Evolutionary conservation across 805 yeast genomes (phyloP).

Genomic region (Kazachstania taianensis): DNA sequence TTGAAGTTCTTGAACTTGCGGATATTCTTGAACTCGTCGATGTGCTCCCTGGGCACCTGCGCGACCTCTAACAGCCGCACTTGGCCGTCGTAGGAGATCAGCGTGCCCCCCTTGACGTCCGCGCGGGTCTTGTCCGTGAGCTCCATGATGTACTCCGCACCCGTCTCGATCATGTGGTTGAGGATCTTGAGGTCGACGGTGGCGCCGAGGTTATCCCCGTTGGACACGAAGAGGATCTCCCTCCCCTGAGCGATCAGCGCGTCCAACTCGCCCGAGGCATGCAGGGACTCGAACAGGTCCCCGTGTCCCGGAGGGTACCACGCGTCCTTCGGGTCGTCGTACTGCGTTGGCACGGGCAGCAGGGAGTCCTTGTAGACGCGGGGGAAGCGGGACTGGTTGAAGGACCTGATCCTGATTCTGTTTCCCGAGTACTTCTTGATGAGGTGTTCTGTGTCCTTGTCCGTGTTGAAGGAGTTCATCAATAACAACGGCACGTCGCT

Average conservation of each 20-base stretch:
- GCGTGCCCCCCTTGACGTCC: conserved; percentile 98
- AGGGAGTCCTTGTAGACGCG: conserved; percentile 92
- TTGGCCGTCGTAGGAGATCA: conserved; percentile 89
- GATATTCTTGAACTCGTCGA: conserved; percentile 94
- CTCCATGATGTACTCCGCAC: conserved; percentile 95
- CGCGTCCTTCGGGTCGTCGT: conserved; percentile 62
- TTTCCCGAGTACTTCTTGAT: conserved; percentile 96
- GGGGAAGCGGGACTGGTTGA: conserved; percentile 97
- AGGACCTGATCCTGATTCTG: conserved; percentile 87
- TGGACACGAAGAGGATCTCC: conserved; percentile 89
- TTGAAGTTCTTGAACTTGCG: conserved; percentile 97
- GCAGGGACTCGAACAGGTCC: conserved; percentile 85
- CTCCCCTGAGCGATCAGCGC: conserved; percentile 84
- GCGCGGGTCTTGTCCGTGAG: conserved; percentile 98
- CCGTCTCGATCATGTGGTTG: conserved; percentile 84
- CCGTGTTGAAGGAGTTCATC: conserved; percentile 98
- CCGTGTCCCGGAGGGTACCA: conserved; percentile 99
- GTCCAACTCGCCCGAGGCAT: conserved; percentile 86
- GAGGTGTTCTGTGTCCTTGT: conserved; percentile 80
- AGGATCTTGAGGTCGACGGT: conserved; percentile 88
- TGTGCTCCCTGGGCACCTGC: conserved; percentile 97
- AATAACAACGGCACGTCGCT: conserved; percentile 91
- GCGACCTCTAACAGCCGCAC: conserved; percentile 84
- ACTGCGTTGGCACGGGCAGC: conserved; percentile 80
- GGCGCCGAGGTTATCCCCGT: conserved; percentile 98